Percentiles rank a stretch among this genome's conserved stretches.
Conservation (phyloP, 805 yeast species). For the Candida germanica region DNA sequence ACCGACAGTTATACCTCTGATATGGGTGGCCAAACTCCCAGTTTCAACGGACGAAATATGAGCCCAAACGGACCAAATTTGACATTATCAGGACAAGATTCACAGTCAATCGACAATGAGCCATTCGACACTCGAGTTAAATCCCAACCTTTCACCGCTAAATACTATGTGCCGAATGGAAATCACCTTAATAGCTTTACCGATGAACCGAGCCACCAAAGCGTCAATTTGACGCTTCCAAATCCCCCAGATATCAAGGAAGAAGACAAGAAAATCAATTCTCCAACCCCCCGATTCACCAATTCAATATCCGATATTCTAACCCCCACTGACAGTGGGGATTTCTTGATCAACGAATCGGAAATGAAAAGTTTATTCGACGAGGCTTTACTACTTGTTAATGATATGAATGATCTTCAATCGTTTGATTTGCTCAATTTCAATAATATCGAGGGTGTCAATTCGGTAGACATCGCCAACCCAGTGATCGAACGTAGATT, state of each 20-base stretch:
- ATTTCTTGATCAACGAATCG: constrained; percentile 4
- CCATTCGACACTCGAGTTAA: no score
- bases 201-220: neutral
- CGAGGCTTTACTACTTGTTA: constrained; percentile 33
- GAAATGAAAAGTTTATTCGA: constrained; percentile 22
- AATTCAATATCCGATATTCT: constrained; percentile 16
- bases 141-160: constrained; percentile 7
- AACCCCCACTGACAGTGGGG: constrained; percentile 8
- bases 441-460: neutral
- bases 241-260: neutral
- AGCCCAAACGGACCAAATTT: no score
- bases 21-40: no score
- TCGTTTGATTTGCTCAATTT: constrained; percentile 10
- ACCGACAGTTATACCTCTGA: no score
- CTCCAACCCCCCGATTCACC: constrained; percentile 7
- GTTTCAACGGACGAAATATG: no score
- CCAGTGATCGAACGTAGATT: constrained; percentile 6
- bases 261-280: no score
- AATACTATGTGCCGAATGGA: constrained; percentile 13
- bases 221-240: neutral
- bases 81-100: no score
- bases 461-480: neutral
- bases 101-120: no score
- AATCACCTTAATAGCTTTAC: constrained; percentile 11
- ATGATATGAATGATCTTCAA: constrained; percentile 28